A percentile compares a stretch with the other conserved stretches of the same genome.
phyloP scores from a whole-genome alignment of 2,329 filamentous ascomycete species.

The Cordyceps militaris region DNA sequence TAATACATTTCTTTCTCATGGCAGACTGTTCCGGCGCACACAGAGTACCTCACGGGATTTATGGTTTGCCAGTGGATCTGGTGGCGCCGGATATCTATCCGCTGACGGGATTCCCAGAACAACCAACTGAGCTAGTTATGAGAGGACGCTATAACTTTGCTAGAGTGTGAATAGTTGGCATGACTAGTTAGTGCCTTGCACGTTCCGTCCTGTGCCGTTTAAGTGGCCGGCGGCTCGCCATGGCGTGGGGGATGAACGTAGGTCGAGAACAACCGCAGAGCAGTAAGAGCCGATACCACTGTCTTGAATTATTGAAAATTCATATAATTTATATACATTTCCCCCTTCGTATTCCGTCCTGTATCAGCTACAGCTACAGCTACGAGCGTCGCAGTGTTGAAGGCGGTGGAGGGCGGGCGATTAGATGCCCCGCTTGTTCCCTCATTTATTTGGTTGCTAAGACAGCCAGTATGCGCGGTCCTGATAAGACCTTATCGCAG shows the following conservation, averaged over 20 bases:
- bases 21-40: background rate
- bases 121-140: background rate
- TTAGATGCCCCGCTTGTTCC: background rate
- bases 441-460: conserved; percentile 11
- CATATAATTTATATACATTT: too few species aligned
- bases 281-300: too few species aligned
- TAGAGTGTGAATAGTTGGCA: background rate
- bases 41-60: background rate
- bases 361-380: background rate
- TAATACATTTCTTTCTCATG: background rate
- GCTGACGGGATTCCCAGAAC: background rate
- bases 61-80: background rate
- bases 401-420: conserved; percentile 1
- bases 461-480: conserved; percentile 1
- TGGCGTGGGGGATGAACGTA: background rate
- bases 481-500: conserved; percentile 11
- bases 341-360: too few species aligned
- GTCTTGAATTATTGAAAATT: too few species aligned
- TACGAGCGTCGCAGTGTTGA: background rate
- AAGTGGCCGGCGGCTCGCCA: background rate
- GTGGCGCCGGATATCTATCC: background rate
- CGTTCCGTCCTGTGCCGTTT: background rate
- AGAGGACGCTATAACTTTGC: background rate
- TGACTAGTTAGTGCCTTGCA: background rate
- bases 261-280: too few species aligned